Conservation (phyloP, 805 yeast genomes). For the Kazachstania africana region DNA sequence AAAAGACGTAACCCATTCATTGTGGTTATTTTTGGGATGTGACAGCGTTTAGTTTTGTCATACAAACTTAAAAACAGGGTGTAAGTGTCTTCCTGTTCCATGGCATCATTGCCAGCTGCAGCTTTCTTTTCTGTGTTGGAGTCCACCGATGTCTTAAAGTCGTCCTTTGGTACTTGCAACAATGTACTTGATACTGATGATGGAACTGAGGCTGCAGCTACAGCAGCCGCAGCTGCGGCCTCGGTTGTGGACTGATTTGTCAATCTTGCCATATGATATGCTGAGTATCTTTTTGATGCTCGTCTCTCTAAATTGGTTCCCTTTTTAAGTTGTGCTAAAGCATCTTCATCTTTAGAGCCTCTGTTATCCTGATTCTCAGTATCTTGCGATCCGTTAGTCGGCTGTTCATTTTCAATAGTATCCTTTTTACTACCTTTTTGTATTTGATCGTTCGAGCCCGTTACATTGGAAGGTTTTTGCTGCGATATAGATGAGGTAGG, state of each 20-base stretch:
- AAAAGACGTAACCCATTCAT: conserved; percentile 45
- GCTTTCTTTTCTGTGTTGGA: not conserved
- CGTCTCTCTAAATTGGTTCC: conserved; percentile 79
- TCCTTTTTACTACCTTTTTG: not conserved
- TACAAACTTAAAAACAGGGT: conserved; percentile 39
- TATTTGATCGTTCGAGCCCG: not conserved
- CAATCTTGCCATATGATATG: conserved; percentile 78
- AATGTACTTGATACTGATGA: not conserved
- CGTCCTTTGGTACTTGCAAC: too few species aligned
- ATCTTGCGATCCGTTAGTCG: not conserved
- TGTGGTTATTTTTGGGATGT: conserved; percentile 20
- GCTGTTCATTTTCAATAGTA: not conserved
- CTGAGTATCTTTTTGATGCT: conserved; percentile 89
- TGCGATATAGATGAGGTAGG: not conserved
- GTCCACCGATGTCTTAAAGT: not conserved
- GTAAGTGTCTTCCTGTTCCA: not conserved
- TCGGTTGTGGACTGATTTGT: conserved; percentile 33
- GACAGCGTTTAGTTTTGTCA: conserved; percentile 44
- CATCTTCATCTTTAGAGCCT: conserved; percentile 33
- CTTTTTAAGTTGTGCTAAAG: conserved; percentile 66
- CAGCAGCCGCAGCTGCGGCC: conserved; percentile 15
- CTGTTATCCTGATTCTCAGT: not conserved
- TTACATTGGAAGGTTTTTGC: not conserved
- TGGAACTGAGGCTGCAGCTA: conserved; percentile 5
- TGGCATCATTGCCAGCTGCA: not conserved